These are phyloP conservation scores for Xylaria polymorpha DNA, from an alignment of 2,329 filamentous ascomycete genomes.

Conservation along the genomic window DNA sequence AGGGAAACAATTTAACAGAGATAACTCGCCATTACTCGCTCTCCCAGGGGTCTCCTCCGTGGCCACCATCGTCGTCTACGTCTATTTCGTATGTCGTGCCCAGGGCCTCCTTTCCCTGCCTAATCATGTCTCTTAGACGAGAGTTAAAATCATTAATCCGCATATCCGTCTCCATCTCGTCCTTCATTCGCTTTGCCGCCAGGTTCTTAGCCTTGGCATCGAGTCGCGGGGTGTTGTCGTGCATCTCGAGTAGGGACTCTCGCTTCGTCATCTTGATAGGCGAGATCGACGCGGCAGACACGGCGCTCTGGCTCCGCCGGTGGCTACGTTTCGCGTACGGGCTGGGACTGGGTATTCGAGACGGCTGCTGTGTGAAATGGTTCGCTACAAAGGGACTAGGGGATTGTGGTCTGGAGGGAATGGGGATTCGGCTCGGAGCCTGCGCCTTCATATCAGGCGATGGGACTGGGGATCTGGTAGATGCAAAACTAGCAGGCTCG, in stretches of 20 bases:
- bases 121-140: conserved; percentile 85
- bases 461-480: conserved; percentile 56
- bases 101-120: conserved; percentile 86
- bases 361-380: conserved; percentile 41
- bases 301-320: conserved; percentile 59
- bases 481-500: conserved; percentile 66
- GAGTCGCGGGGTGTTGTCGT: conserved; percentile 62
- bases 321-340: conserved; percentile 50
- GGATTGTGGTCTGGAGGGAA: conserved; percentile 49
- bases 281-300: conserved; percentile 56
- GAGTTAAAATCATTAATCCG: conserved; percentile 83
- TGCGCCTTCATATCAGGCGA: conserved; percentile 36
- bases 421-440: conserved; percentile 58
- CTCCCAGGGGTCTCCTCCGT: conserved; percentile 53
- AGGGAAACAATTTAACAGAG: neutral
- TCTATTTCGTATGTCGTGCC: conserved; percentile 78
- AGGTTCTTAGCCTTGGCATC: conserved; percentile 77
- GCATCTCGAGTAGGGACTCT: conserved; percentile 42
- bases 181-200: conserved; percentile 75
- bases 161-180: conserved; percentile 82
- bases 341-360: conserved; percentile 48
- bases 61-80: conserved; percentile 50
- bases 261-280: conserved; percentile 38
- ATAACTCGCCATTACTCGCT: conserved; percentile 45
- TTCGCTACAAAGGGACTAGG: conserved; percentile 41